phyloP scores from a whole-genome alignment of 2,329 filamentous ascomycete genomes.

The Escovopsis weberi region DNA sequence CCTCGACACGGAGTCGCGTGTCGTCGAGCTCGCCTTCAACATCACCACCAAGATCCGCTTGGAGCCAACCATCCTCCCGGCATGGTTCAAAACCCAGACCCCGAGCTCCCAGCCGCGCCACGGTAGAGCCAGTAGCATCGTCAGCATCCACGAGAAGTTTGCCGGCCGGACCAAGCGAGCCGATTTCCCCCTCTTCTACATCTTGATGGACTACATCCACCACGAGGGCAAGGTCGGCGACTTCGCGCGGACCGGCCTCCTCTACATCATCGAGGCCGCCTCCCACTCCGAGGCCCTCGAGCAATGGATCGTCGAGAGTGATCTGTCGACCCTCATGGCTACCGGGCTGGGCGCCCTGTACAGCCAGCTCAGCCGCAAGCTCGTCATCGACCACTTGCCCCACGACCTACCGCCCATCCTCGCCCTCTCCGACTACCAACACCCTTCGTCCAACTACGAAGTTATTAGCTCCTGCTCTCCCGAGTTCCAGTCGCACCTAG shows the following conservation, averaged over 20 bases:
- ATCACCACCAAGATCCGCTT: conserved; percentile 92
- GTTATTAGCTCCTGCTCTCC: conserved; percentile 60
- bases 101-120: conserved; percentile 19
- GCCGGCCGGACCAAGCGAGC: conserved; percentile 75
- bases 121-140: conserved; percentile 24
- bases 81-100: conserved; percentile 68
- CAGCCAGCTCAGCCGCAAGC: conserved; percentile 55
- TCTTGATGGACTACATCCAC: conserved; percentile 92
- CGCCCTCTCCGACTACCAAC: conserved; percentile 76
- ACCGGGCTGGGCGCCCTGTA: conserved; percentile 74
- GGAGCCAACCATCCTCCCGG: conserved; percentile 70
- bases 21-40: conserved; percentile 89
- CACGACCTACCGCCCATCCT: conserved; percentile 70
- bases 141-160: conserved; percentile 56
- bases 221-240: conserved; percentile 89
- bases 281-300: conserved; percentile 71
- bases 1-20: conserved; percentile 69
- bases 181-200: conserved; percentile 91
- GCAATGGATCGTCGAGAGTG: conserved; percentile 94
- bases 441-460: conserved; percentile 53
- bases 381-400: conserved; percentile 64
- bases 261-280: conserved; percentile 92
- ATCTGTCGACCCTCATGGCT: conserved; percentile 92
- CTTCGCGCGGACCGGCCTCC: conserved; percentile 82
- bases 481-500: conserved; percentile 72